Evolutionary conservation across 2,329 filamentous ascomycete species (phyloP), one percentile per base, ranked within the genome.

Genomic region (Calonectria montana): DNA sequence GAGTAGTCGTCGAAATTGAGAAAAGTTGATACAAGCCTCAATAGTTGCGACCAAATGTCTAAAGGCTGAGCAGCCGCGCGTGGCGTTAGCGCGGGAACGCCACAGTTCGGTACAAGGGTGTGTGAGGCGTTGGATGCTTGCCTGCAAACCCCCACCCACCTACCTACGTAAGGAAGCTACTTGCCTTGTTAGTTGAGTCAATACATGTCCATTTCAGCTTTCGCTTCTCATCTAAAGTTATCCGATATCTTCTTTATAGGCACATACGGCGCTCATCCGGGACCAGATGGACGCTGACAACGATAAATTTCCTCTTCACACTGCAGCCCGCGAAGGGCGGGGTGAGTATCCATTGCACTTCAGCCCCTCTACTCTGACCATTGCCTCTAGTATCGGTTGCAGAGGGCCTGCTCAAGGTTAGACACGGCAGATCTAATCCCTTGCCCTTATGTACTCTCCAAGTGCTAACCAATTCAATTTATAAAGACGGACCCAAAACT

Each of bases 241-340:
- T 16, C 29, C 8, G 12, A 15, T 15, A 7, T 23, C 10, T 63
- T 48, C 41, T 39, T 16, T 12, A 21, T 2, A 41, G 16, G 59
- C 31, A 16, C 7, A 13, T 21, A 9, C 25, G 4, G n/a, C 9
- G 41, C 21, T 21, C 15, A 18, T 10, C 13, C n/a, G 10, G 10
- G 48, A 3, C 25, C 4, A 50, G 80, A 81, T 82, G 64, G 80
- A 83, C 8, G 74, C 65, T 5, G 82, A 87, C 23, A 77, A 83
- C 53, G 87, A 91, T 64, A 94, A 93, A 78, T 98, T 92, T 78
- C 93, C 95, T 31, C 92, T 98, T 50, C 96, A 98, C 81, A 94
- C 94, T 76, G 96, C 96, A 48, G 93, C 93, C 73, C 90, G 96
- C 69, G 94, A 97, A 82, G 95, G 96, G 48, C 93, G 91, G 87